Evolutionary conservation across 2,329 filamentous ascomycete genomes (phyloP), one percentile per base, ranked within the genome.

Genomic region (Nothophaeocryptopus gaeumannii): DNA sequence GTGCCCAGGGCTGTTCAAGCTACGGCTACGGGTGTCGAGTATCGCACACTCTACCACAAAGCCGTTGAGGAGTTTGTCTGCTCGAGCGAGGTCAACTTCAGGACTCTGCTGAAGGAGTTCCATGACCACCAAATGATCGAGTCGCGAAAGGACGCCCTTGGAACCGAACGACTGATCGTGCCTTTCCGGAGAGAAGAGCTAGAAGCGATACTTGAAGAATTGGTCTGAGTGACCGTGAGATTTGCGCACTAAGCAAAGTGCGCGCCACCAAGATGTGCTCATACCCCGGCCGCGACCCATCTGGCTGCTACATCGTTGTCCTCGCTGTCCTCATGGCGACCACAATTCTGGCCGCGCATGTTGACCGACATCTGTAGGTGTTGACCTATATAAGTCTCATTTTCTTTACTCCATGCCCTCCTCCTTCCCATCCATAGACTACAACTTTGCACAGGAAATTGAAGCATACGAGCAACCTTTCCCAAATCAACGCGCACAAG

Each of bases 71-170:
- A 96, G 65, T 97, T 99, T 69, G 93, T 99, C 42, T 96, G 92
- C 68, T 93, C 88, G 61, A 96, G 88, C 53, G 93, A 97, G 73
- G 90, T 97, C 80, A 90, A 89, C 55, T 97, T 97, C 73, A 80
- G 93, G 53, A 96, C 91, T 20, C 69, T 99, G 66, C 72, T 99
- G 55, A 97, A 97, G 72, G 93, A 99, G 80, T 93, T 99, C 69
- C 89, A 96, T 67, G 93, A 99, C 64, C 93, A 99, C 74, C 89
- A 96, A 65, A 97, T 99, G 83, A 87, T 99, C 56, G 89, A 89
- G 47, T 95, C 88, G 54, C 82, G 84, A 55, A 92, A 92, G 65
- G 92, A 99, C 68, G 80, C 81, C 0, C 75, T 91, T 49, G 93
- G 93, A 2, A 91, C 86, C 2, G 93, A 97, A 67, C 74, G 93